Evolutionary conservation across 2,329 filamentous ascomycete species (phyloP), one percentile per base, ranked within the genome.

Genomic region (Paraphoma sp.): DNA sequence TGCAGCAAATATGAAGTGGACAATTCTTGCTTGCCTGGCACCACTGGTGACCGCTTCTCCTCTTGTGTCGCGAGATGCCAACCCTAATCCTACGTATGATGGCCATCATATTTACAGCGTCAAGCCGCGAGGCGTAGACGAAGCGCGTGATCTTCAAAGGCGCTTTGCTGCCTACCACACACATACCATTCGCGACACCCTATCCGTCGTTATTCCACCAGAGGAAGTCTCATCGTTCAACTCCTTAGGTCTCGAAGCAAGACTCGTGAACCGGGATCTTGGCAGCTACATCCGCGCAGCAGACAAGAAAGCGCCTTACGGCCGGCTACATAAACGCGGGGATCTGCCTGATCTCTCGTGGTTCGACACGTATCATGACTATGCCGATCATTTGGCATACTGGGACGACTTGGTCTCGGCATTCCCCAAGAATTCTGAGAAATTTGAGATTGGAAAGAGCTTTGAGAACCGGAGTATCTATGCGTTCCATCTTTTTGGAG

Each of bases 261-360:
- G 75, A 41, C 62, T 78, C 11, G 76, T 83, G 71, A 79, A 82
- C 56, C 71, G 76, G 12, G 74, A 83, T 60, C 68, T 83, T 28
- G 80, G 80, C 23, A 66, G 66, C 8, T 76, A 78, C 9, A 83
- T 83, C 57, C 67, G 69, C 5, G 49, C 56, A 6, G 63, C 58
- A 12, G 59, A 67, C 4, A 64, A 59, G 31, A n/a, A 48, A 9
- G 14, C 41, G 1, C 29, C 58, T 6, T 69, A 66, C 45, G 60
- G 55, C 12, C 59, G 33, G 2, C 23, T 67, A 12, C 56, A 64
- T 23, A 63, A 62, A 47, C 55, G 60, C 30, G 72, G 70, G 16
- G 79, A 82, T 53, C 64, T 67, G 4, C 58, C 64, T 28, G 59
- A 62, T 11, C 88, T 69, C 83, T 63, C 70, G 0, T 75, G 71